Base-by-base conservation (phyloP, 208 protist species). In the Acanthamoeba royreba region DNA sequence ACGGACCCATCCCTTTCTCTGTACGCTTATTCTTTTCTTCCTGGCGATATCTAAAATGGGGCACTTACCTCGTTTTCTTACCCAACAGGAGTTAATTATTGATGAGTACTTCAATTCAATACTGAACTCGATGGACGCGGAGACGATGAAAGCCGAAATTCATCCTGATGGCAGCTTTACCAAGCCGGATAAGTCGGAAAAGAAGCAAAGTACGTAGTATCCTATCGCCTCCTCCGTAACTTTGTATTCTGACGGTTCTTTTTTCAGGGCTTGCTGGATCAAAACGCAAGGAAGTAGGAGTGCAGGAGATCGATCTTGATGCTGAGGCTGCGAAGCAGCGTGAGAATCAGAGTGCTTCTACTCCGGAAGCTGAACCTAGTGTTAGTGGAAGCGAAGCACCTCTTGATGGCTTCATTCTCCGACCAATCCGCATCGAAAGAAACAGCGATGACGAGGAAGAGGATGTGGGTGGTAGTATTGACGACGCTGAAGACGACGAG, bases 101-200 rank as follows among this genome's bases (percentile, higher is more conserved):
- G 79, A 88, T 47, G 79, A 88, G 28, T 88, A 88, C 42, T 88
- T 88, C 46, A 61, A 53, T 43, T 63, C 43, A 5, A 88, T 88
- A 31, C 33, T 88, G 19, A 88, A 55, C 3, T 53, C 79, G 79
- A 88, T 88, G 79, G 79, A 88, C 33, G n/a, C 42, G 25, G 79
- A 88, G 46, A 88, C 79, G 79, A 88, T 88, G 79, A 88, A 88
- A 28, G 79, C 79, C 28, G 79, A 88, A 38, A 61, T 88, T 33
- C 43, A 88, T 35, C 79, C 79, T 31, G 79, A 88, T 28, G 79
- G 79, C 43, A 63, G 46, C 3, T 88, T 88, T 38, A 88, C 43
- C 79, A 61, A 53, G 28, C 79, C 79, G 17, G 79, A 88, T 38
- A 88, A 31, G 47, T 43, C 79, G 13, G 49, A 53, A 31, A 88